Percentiles rank a stretch among this genome's conserved stretches.
Evolutionary conservation across 2,329 filamentous ascomycete species (phyloP).

Genomic region (Ramularia endophylla): DNA sequence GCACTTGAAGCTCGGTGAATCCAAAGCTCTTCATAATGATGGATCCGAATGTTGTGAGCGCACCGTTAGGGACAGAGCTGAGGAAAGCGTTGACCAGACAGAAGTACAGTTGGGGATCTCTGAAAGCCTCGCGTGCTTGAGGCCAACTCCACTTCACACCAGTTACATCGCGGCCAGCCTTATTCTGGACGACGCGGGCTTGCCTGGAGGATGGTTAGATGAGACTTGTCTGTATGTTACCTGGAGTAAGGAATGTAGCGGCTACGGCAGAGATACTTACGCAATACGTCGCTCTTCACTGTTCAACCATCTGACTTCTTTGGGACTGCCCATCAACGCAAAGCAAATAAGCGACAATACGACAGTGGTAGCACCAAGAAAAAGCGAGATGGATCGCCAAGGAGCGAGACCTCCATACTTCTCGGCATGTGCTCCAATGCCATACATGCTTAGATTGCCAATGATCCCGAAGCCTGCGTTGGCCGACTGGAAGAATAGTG

Average conservation of each 20-base stretch:
- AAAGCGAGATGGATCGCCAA: slow-evolving; percentile 27
- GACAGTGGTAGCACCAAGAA: slow-evolving; percentile 23
- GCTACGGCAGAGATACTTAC: slow-evolving; percentile 6
- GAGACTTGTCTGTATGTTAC: not conserved
- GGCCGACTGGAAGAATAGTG: slow-evolving; percentile 34
- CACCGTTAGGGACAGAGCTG: slow-evolving; percentile 23
- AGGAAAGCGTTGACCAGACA: slow-evolving; percentile 26
- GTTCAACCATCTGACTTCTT: slow-evolving; percentile 26
- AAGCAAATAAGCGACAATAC: slow-evolving; percentile 25
- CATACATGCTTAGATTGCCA: slow-evolving; percentile 22
- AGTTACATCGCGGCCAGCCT: slow-evolving; percentile 27
- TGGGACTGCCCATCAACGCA: slow-evolving; percentile 23
- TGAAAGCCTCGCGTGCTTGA: slow-evolving; percentile 25
- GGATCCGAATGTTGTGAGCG: slow-evolving; percentile 22
- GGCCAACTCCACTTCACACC: slow-evolving; percentile 26
- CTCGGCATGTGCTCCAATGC: slow-evolving; percentile 22
- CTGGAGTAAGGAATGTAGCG: not conserved
- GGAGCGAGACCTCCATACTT: slow-evolving; percentile 22
- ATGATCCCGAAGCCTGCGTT: slow-evolving; percentile 33
- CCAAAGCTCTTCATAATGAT: slow-evolving; percentile 25
- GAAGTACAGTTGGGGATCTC: slow-evolving; percentile 25
- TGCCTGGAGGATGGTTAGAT: slow-evolving; percentile 11
- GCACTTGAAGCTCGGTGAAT: slow-evolving; percentile 29
- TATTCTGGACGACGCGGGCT: slow-evolving; percentile 26
- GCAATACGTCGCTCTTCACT: slow-evolving; percentile 25